Base-by-base conservation (phyloP, 805 yeast species). In the Candida ovalis region DNA sequence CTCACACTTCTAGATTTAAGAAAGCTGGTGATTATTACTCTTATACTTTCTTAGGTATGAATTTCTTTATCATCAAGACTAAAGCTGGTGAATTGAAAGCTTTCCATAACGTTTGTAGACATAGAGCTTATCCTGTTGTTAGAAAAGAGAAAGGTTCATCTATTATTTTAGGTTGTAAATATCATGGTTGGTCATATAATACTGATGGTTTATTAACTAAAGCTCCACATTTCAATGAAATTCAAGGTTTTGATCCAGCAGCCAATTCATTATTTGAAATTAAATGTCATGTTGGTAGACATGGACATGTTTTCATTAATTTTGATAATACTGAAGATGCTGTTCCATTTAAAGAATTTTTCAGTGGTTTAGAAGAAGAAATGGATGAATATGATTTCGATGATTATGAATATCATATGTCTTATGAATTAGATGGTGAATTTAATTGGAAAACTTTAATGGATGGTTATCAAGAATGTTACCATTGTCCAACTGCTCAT, bases 401-500 rank as follows among this genome's bases (percentile, higher is more conserved):
- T 27, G 84, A 80, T 61, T 80, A 80, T 56, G 84, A 80, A 54
- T 80, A 79, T 65, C 79, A 80, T 64, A 78, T 80, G 84, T 76
- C 82, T 15, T 80, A 80, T 55, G 84, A 80, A 60, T 70, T 80
- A 40, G 83, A 79, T 54, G 85, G 86, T 44, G 68, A 76, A 57
- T 80, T 80, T 69, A 80, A 80, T 67, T 80, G 86, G 85, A 80
- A 80, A 57, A 80, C 85, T 4, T 69, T 80, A 51, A 79, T 80
- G 83, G 85, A 80, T 56, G 84, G 86, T 8, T 80, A 80, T 64
- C 84, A 80, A 66, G 85, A 80, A 64, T 80, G 85, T 56, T 80
- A 80, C 65, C 86, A 80, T 61, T 80, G 85, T 62, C 85, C 86
- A 39, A 80, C 84, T 10, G 84, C 84, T 1, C 86, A 80, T 55